Base-by-base conservation (phyloP, 2,329 filamentous ascomycete genomes). In the Blastomyces emzantsi region DNA sequence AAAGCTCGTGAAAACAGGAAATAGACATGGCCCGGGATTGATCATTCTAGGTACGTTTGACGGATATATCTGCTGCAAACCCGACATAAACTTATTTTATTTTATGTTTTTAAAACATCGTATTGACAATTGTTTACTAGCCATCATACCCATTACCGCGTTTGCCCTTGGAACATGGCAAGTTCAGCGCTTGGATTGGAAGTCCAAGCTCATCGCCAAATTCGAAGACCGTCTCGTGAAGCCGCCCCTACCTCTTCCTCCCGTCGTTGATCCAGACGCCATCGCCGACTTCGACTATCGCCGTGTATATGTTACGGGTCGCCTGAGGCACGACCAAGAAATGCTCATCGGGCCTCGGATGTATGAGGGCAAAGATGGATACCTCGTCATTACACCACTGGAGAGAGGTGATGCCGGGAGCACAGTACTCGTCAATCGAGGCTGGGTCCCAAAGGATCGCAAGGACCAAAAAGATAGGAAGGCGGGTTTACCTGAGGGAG, bases 141-240 rank as follows among this genome's bases (percentile, higher is more conserved):
- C 90, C 51, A 78, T 96, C 61, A 97, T 99, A 71, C 94, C 94
- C 59, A 77, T 96, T 65, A 97, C 92, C 0, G 91, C 94, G 13
- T 96, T 99, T 76, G 80, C 82, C 62, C 86, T 99, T 19, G 94
- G 94, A 39, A 90, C 90, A 67, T 99, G 94, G 94, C 94, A 99
- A 75, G 90, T 99, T 62, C 86, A 96, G 75, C 89, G 94, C 13
- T 84, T 99, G 1, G 86, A 87, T 64, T 96, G 93, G 92, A 99
- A 99, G 76, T 92, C 91, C 3, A 89, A 96, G 56, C 82, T 99
- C 15, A 87, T 99, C 66, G 91, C 93, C 65, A 90, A 88, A 69
- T 91, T 90, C 76, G 94, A 97, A 78, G 92, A 99, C 80, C 89
- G 93, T 5, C 83, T 99, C 45, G 84, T 96, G 51, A 90, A 90